These are phyloP conservation scores for Millerozyma miso DNA, from an alignment of 805 yeast species.

Conservation along the genomic window DNA sequence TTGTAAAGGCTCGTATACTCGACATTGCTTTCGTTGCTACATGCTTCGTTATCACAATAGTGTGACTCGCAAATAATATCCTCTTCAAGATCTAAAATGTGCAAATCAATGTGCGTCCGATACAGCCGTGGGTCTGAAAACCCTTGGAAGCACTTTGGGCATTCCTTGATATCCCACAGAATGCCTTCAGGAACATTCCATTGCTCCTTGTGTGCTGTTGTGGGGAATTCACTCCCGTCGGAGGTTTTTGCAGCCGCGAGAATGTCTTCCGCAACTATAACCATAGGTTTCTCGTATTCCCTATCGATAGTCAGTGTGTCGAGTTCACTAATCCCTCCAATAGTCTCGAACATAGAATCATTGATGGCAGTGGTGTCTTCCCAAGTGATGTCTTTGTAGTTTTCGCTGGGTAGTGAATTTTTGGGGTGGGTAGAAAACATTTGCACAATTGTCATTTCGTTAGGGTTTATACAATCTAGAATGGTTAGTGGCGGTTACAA, in stretches of 20 bases:
- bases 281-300: background rate
- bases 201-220: background rate
- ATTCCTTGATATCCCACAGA: background rate
- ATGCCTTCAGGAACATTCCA: background rate
- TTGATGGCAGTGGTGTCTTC: background rate
- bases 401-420: background rate
- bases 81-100: slow-evolving; percentile 5
- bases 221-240: background rate
- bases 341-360: background rate
- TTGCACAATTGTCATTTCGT: too few species aligned
- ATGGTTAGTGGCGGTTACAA: background rate
- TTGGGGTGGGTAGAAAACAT: background rate
- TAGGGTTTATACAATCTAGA: too few species aligned
- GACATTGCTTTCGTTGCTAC: background rate
- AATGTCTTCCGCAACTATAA: background rate
- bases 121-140: slow-evolving; percentile 4
- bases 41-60: background rate
- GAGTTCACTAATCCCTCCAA: background rate
- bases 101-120: slow-evolving; percentile 7
- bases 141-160: slow-evolving; percentile 4
- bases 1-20: background rate
- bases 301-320: background rate
- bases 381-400: background rate
- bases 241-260: background rate
- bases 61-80: background rate